phyloP scores from a whole-genome alignment of 2,329 filamentous ascomycete genomes.

The Diaporthe humulicola region DNA sequence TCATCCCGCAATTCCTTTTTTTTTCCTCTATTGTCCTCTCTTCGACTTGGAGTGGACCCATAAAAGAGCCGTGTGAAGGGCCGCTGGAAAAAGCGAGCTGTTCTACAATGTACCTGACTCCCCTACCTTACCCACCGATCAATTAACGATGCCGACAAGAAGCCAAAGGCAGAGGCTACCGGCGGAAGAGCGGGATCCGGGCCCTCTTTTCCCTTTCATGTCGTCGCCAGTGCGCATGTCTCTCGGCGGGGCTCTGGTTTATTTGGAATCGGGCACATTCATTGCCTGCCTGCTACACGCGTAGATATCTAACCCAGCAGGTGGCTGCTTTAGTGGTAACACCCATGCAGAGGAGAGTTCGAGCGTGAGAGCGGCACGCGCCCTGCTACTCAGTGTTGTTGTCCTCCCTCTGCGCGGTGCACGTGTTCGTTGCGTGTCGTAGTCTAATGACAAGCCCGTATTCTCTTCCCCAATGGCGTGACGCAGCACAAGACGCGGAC shows the following conservation, averaged over 20 bases:
- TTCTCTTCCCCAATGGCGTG: conserved; percentile 3
- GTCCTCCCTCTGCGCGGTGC: background rate
- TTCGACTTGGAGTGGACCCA: background rate
- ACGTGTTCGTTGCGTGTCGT: background rate
- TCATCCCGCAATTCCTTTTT: background rate
- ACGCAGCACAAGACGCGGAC: conserved; percentile 6
- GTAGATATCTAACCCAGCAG: background rate
- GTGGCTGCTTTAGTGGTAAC: background rate
- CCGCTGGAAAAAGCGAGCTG: conserved; percentile 19
- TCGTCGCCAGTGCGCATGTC: background rate
- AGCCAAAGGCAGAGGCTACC: background rate
- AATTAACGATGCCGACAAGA: background rate
- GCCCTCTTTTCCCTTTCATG: background rate
- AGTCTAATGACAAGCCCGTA: background rate
- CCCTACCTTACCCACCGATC: background rate
- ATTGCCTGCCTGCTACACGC: background rate
- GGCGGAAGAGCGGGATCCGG: conserved; percentile 15
- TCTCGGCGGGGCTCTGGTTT: background rate
- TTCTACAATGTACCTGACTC: background rate
- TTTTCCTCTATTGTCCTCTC: background rate
- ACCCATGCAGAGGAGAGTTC: background rate
- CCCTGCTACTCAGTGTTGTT: background rate
- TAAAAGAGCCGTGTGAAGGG: conserved; percentile 29
- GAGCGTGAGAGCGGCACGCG: background rate
- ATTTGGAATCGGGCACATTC: background rate